phyloP scores from a whole-genome alignment of 2,329 filamentous ascomycete species.

The Penicillium sp. region DNA sequence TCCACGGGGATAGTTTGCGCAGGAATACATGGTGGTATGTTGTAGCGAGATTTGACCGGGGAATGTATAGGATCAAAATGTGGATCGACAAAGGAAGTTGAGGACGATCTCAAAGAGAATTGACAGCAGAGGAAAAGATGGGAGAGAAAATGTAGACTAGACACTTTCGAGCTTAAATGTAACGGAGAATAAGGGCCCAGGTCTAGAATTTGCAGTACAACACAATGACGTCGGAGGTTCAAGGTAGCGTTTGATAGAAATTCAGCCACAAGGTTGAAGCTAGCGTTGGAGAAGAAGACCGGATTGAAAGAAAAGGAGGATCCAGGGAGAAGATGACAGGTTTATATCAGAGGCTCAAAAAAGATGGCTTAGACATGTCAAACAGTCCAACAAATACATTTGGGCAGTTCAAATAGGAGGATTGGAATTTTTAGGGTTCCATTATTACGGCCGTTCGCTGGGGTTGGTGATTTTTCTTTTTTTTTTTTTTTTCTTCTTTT shows the following conservation, averaged over 20 bases:
- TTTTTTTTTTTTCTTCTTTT: constrained; percentile 8
- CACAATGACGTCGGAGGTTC: constrained; percentile 16
- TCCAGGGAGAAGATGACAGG: constrained; percentile 16
- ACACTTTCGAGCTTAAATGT: constrained; percentile 16
- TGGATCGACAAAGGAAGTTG: background rate
- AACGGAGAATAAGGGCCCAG: constrained; percentile 11
- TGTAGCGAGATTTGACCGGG: constrained; percentile 1
- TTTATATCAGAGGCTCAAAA: constrained; percentile 30
- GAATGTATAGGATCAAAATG: background rate
- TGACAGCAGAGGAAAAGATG: background rate
- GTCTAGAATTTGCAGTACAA: constrained; percentile 8
- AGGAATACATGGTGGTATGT: constrained; percentile 44
- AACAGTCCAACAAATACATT: background rate
- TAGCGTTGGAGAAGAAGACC: background rate
- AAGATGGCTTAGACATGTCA: constrained; percentile 21
- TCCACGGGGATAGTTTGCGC: constrained; percentile 49
- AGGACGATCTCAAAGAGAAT: background rate
- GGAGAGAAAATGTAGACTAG: constrained; percentile 8
- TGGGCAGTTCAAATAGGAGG: constrained; percentile 17
- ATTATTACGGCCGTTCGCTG: constrained; percentile 25
- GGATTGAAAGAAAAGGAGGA: constrained; percentile 10
- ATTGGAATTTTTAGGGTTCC: constrained; percentile 25
- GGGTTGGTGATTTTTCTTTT: constrained; percentile 13
- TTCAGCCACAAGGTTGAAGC: constrained; percentile 1
- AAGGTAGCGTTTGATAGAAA: background rate